Percentiles rank a stretch among this genome's conserved stretches.
phyloP scores from a whole-genome alignment of 2,329 filamentous ascomycete species.

The Cercospora berteroae region DNA sequence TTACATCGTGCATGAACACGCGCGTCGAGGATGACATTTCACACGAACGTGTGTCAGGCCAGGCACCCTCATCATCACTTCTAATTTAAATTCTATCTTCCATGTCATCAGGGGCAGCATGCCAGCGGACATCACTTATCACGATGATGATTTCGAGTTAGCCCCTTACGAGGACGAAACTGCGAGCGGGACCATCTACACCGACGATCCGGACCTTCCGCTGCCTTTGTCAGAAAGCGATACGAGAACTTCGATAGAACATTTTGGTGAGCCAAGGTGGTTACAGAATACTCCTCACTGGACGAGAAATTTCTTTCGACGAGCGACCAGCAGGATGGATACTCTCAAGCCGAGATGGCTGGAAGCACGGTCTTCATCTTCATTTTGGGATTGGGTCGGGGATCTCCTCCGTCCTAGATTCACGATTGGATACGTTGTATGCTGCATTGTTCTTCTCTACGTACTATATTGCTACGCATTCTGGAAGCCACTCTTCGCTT shows the following conservation, averaged over 20 bases:
- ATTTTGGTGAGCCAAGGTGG: constrained; percentile 15
- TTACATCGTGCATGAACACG: not conserved
- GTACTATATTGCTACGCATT: constrained; percentile 41
- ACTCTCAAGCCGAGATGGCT: constrained; percentile 21
- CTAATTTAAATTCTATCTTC: not conserved
- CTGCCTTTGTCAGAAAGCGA: constrained; percentile 12
- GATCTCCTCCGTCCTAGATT: constrained; percentile 14
- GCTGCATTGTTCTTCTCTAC: constrained; percentile 25
- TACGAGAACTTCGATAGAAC: not conserved
- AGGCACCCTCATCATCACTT: not conserved
- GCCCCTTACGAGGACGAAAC: constrained; percentile 18
- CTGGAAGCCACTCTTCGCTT: constrained; percentile 41
- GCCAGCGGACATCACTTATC: constrained; percentile 8
- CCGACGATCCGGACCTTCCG: constrained; percentile 21
- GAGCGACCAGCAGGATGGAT: constrained; percentile 19
- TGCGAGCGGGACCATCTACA: not conserved
- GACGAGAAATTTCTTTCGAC: constrained; percentile 14
- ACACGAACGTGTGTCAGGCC: not conserved
- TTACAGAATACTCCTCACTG: constrained; percentile 15
- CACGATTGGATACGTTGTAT: constrained; percentile 17
- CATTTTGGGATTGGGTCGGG: constrained; percentile 6
- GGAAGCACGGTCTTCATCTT: constrained; percentile 2
- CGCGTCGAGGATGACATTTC: not conserved
- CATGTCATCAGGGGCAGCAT: constrained; percentile 4
- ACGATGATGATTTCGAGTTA: constrained; percentile 23